Percentiles rank a stretch among this genome's conserved stretches.
These are phyloP conservation scores for Capronia epimyces DNA, from an alignment of 2,329 filamentous ascomycete genomes.

Conservation along the genomic window DNA sequence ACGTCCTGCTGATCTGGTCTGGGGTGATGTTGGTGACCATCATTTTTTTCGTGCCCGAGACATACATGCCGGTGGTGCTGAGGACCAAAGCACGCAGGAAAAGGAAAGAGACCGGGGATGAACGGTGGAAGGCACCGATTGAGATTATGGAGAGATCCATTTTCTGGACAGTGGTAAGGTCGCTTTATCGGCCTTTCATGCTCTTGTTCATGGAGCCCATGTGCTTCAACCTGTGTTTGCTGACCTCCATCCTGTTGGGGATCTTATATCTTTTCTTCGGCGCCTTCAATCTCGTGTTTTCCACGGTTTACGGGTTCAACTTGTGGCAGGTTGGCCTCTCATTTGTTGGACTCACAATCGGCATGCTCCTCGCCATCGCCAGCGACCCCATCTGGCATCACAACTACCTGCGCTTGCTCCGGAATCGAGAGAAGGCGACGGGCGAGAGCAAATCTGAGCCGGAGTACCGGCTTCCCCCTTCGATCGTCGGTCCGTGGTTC, in stretches of 20 bases:
- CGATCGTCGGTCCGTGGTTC: conserved; percentile 67
- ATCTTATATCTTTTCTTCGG: conserved; percentile 41
- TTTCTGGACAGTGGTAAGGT: conserved; percentile 47
- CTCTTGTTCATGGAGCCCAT: conserved; percentile 41
- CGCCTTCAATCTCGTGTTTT: conserved; percentile 42
- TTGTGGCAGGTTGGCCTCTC: conserved; percentile 32
- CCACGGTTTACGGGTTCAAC: conserved; percentile 37
- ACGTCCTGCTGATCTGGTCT: conserved; percentile 70
- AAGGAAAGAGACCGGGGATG: conserved; percentile 65
- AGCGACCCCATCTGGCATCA: conserved; percentile 45
- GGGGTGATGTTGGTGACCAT: conserved; percentile 56
- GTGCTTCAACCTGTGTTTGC: conserved; percentile 39
- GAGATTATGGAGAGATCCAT: conserved; percentile 65
- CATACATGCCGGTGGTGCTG: conserved; percentile 68
- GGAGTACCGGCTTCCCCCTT: conserved; percentile 74
- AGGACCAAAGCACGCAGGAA: conserved; percentile 61
- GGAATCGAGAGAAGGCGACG: conserved; percentile 34
- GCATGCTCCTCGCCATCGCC: conserved; percentile 43
- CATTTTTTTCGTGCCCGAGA: conserved; percentile 68
- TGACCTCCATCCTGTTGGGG: conserved; percentile 39
- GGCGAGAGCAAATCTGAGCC: conserved; percentile 60
- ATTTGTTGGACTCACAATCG: conserved; percentile 48
- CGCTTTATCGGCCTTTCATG: conserved; percentile 50
- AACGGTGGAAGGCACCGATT: conserved; percentile 63
- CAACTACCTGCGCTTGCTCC: conserved; percentile 41